phyloP scores from a whole-genome alignment of 352 stramenopile species.

The Phytophthora crassamura region DNA sequence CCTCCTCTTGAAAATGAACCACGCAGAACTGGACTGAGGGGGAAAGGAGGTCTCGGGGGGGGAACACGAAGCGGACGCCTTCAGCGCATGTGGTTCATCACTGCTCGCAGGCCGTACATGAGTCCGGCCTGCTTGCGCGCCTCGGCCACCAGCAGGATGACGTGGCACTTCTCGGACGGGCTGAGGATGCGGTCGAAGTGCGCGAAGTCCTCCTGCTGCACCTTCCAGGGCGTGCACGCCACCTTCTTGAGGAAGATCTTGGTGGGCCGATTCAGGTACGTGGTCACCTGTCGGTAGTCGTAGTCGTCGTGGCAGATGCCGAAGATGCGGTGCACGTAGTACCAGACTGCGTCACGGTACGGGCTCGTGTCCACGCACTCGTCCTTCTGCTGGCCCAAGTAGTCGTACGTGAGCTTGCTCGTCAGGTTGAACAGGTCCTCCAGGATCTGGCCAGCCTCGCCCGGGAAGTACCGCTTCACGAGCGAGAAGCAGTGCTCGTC shows the following conservation, averaged over 20 bases:
- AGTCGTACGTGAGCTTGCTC: conserved; percentile 87
- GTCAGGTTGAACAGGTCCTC: conserved; percentile 90
- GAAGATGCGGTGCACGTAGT: conserved; percentile 90
- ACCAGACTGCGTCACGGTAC: conserved; percentile 88
- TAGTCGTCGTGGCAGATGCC: conserved; percentile 91
- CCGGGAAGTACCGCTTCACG: conserved; percentile 85
- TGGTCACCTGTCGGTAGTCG: conserved; percentile 86
- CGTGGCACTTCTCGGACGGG: conserved; percentile 85
- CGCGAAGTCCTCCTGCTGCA: conserved; percentile 80
- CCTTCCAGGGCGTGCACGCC: conserved; percentile 86
- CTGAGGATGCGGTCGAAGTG: conserved; percentile 86
- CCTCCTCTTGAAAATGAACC: conserved; percentile 19
- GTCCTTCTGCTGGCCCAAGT: conserved; percentile 66
- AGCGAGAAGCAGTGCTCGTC: conserved; percentile 90
- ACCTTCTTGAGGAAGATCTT: conserved; percentile 92
- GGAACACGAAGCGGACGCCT: conserved; percentile 24
- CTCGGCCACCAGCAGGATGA: conserved; percentile 84
- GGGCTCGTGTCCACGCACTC: conserved; percentile 76
- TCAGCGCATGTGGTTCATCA: conserved; percentile 90
- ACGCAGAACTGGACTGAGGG: conserved; percentile 36
- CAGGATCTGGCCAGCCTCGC: conserved; percentile 80
- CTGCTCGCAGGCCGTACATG: conserved; percentile 86
- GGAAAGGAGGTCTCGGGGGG: conserved; percentile 12
- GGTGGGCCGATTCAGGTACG: conserved; percentile 81
- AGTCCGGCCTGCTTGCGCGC: conserved; percentile 87